Evolutionary conservation across 805 yeast genomes (phyloP), one percentile per base, ranked within the genome.

Genomic region (Candida sphagnicola): DNA sequence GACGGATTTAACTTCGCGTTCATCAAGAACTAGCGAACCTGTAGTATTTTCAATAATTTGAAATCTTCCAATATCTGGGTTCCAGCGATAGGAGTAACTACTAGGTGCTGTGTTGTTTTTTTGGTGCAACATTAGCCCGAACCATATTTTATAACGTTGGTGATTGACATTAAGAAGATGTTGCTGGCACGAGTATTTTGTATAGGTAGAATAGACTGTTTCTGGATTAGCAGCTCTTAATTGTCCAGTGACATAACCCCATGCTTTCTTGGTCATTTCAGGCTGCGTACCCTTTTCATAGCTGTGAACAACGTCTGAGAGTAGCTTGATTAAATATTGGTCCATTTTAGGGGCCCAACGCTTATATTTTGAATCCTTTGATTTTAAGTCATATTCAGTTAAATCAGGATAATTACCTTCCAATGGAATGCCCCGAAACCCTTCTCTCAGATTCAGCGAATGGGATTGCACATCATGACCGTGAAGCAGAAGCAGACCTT

Each of bases 261-360:
- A 64, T 4, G 62, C 61, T 40, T 57, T 58, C 39, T 63, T 63
- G n/a, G 57, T 58, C 61, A 64, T 57, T 37, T 49, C 57, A 3
- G 64, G 50, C 12, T 53, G 56, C 1, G 54, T 59, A 4, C 54
- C 62, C 38, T 55, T 56, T 1, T 59, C 56, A 37, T 47, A 62
- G 35, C 62, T 56, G 44, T 62, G 70, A 1, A 61, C 67, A 10
- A 63, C 62, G 42, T 64, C 70, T 3, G 61, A 53, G 4, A 64
- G 47, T 24, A 64, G 42, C 34, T 56, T 60, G 31, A 63, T 49
- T 12, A 64, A 40, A 31, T 41, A 57, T 40, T 55, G 65, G 39
- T 64, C 70, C 69, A 63, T 64, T 25, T 50, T 54, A 1, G 69
- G 65, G 1, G 66, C 53, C 70, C 70, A 64, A 41, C 70, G 34